Conservation (phyloP, 352 stramenopile species). For the Globisporangium yorkense region DNA sequence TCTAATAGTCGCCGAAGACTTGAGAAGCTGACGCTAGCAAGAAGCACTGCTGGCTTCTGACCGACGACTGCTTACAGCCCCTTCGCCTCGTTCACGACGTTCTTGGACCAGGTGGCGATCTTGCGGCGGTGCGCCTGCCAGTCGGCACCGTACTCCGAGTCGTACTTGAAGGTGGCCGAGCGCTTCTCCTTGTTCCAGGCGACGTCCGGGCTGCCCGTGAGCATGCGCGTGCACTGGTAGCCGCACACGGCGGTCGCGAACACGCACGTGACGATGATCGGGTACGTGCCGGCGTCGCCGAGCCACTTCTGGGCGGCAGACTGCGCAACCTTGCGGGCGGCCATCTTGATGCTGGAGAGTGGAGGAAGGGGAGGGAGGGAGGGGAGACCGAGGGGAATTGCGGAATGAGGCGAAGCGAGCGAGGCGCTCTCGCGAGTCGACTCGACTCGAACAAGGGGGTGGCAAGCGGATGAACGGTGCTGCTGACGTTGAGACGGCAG, state of each 20-base stretch:
- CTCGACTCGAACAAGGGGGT: no score
- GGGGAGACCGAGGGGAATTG: conserved; percentile 31
- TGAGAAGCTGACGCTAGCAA: no score
- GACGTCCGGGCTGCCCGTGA: conserved; percentile 63
- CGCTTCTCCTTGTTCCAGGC: conserved; percentile 80
- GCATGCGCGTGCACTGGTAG: conserved; percentile 71
- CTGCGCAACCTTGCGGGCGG: conserved; percentile 37
- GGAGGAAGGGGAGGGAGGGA: conserved; percentile 2
- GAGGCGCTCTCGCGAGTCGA: no score
- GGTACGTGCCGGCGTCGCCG: conserved; percentile 72
- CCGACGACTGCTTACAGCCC: conserved; percentile 25
- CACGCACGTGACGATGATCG: conserved; percentile 66
- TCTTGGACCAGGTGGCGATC: conserved; percentile 66
- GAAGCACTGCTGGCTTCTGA: no score
- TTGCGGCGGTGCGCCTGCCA: conserved; percentile 74
- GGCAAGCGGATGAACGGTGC: conserved; percentile 22
- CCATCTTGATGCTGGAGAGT: conserved; percentile 35
- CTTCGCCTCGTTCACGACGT: conserved; percentile 79
- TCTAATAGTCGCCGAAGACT: background rate
- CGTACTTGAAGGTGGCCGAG: conserved; percentile 65
- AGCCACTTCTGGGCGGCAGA: conserved; percentile 62
- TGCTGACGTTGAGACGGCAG: no score
- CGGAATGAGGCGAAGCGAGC: conserved; percentile 38
- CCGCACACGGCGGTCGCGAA: conserved; percentile 54
- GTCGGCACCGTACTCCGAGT: conserved; percentile 47